Conservation (phyloP, 345 rosid genomes). For the Eucalyptus pauciflora region DNA sequence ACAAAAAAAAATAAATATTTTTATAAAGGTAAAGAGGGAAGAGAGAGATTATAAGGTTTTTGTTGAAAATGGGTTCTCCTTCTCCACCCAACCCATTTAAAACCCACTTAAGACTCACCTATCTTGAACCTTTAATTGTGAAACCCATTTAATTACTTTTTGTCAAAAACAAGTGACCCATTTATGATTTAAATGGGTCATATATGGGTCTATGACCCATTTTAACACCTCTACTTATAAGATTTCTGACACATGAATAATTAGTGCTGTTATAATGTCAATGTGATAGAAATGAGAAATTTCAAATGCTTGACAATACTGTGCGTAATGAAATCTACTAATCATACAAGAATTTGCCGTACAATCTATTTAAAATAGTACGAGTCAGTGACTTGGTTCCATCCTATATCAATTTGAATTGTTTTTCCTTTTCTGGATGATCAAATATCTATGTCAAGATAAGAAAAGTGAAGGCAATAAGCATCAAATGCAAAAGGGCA, state of each 20-base stretch:
- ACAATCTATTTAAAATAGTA: not conserved
- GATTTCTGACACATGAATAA: not conserved
- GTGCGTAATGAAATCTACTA: not conserved
- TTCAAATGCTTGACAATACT: not conserved
- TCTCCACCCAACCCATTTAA: too few relatives aligned
- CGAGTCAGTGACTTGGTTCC: not conserved
- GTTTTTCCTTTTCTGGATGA: not conserved
- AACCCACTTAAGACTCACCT: too few relatives aligned
- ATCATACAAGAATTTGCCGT: not conserved
- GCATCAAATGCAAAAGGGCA: not conserved
- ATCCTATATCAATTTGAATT: not conserved
- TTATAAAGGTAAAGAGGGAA: too few relatives aligned
- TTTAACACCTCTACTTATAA: too few relatives aligned
- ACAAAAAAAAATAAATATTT: too few relatives aligned
- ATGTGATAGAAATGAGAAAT: not conserved
- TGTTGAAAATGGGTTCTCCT: too few relatives aligned
- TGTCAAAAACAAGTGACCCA: too few relatives aligned
- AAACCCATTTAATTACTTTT: too few relatives aligned
- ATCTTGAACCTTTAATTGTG: too few relatives aligned
- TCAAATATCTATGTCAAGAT: not conserved
- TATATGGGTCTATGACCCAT: too few relatives aligned
- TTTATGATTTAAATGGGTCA: too few relatives aligned
- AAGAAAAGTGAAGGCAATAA: not conserved
- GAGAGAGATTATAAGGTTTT: too few relatives aligned
- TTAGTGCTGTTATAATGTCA: not conserved